Base-by-base conservation (phyloP, 2,329 filamentous ascomycete genomes). In the Aspergillus tubingensis region DNA sequence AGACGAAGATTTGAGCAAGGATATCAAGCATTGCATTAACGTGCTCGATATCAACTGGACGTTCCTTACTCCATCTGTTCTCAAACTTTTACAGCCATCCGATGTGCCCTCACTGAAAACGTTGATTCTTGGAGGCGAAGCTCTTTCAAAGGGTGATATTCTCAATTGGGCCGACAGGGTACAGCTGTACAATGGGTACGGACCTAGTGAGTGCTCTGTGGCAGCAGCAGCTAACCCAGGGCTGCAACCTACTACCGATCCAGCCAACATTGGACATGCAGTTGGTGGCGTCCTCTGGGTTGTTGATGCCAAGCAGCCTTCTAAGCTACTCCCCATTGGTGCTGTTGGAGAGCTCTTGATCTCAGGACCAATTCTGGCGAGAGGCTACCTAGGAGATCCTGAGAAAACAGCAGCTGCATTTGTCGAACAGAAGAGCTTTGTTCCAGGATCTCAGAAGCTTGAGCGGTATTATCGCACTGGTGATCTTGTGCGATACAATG, bases 11-110 rank as follows among this genome's bases (percentile, higher is more conserved):
- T 75, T 85, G 2, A 72, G 75, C 1, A 76, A 76, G 7, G 54
- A 52, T 15, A 62, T 62, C 54, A 48, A 55, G 13, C 30, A 39
- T 6, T 58, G 58, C 21, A 81, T 85, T 44, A 74, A 77, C 5
- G 65, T 75, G 0, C 80, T 82, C 75, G 70, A 78, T 7, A 80
- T 81, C 44, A 82, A 77, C 32, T 75, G 54, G 38, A 59, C 62
- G 2, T 52, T 60, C n/a, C 57, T 66, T 15, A 61, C 62, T 2
- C 63, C 64, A 8, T 63, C 64, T 8, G 61, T 62, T 13, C 57
- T 58, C 7, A 54, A 60, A 5, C 48, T 60, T 11, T 41, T 64
- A 15, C 53, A 52, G 15, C 62, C 62, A 3, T 38, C 49, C 8
- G 60, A 64, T 17, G 54, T 64, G 13, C 62, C 62, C 17, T 49